phyloP scores from a whole-genome alignment of 2,329 filamentous ascomycete genomes.

The Emericellopsis cladophorae region DNA sequence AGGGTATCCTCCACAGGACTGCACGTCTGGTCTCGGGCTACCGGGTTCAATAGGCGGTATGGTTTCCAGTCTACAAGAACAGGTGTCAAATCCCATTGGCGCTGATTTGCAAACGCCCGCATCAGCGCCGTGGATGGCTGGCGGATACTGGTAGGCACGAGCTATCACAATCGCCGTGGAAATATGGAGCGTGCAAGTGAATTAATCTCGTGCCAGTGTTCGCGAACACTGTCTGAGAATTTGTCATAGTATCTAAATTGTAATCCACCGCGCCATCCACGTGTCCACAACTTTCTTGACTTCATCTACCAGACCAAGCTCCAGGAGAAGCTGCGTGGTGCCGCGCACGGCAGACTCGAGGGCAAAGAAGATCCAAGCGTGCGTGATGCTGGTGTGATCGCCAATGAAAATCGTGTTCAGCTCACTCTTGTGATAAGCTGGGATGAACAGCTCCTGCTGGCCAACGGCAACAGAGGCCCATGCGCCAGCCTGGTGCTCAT shows the following conservation, averaged over 20 bases:
- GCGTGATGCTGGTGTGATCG: conserved; percentile 60
- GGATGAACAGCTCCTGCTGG: conserved; percentile 57
- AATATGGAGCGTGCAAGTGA: too few relatives aligned
- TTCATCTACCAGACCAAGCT: conserved; percentile 9
- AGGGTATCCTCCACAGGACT: too few relatives aligned
- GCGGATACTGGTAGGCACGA: too few relatives aligned
- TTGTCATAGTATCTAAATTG: not conserved
- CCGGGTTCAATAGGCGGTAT: too few relatives aligned
- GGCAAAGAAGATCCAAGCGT: conserved; percentile 57
- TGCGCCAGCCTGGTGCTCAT: conserved; percentile 46
- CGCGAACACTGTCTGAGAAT: too few relatives aligned
- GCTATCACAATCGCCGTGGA: too few relatives aligned
- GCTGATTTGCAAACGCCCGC: too few relatives aligned
- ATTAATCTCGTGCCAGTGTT: too few relatives aligned
- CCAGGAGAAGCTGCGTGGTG: conserved; percentile 47
- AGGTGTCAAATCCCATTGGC: too few relatives aligned
- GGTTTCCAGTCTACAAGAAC: too few relatives aligned
- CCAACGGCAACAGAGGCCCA: conserved; percentile 50
- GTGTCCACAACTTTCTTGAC: conserved; percentile 5
- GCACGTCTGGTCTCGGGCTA: too few relatives aligned
- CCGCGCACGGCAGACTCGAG: conserved; percentile 56
- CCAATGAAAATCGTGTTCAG: conserved; percentile 56
- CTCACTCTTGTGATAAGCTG: conserved; percentile 59
- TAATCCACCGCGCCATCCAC: conserved; percentile 5
- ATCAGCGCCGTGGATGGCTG: too few relatives aligned